Percentiles rank a stretch among this genome's conserved stretches.
Evolutionary conservation across 2,329 filamentous ascomycete species (phyloP).

Genomic region (Pestalotiopsis sp.): DNA sequence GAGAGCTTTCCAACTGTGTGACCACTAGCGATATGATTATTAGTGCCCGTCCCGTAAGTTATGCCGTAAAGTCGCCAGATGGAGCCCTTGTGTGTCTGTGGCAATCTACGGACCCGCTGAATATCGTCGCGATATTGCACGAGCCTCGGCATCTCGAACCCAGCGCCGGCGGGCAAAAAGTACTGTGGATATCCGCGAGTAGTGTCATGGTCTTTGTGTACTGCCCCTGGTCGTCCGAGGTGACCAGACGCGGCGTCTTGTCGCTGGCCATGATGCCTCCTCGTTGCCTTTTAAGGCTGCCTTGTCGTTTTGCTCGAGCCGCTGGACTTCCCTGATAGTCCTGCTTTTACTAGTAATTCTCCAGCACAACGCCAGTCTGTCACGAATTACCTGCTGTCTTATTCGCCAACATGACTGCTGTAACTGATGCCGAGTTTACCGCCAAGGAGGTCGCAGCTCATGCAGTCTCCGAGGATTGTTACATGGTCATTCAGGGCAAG

Average conservation of each 20-base stretch:
- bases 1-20: neutral
- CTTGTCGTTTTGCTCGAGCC: neutral
- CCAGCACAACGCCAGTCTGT: neutral
- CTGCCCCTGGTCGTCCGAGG: neutral
- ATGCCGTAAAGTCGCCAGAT: slow-evolving; percentile 6
- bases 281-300: slow-evolving; percentile 5
- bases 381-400: neutral
- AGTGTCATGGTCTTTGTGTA: neutral
- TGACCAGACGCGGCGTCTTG: neutral
- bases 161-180: neutral
- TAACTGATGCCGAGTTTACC: slow-evolving; percentile 31
- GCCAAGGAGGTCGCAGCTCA: slow-evolving; percentile 52
- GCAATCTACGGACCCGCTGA: slow-evolving; percentile 10
- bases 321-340: neutral
- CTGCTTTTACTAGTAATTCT: neutral
- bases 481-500: slow-evolving; percentile 60
- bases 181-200: slow-evolving; percentile 4
- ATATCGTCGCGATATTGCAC: neutral
- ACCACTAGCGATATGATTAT: neutral
- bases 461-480: slow-evolving; percentile 49
- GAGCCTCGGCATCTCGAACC: slow-evolving; percentile 10
- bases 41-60: neutral
- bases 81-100: neutral
- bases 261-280: neutral
- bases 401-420: slow-evolving; percentile 16